Percentiles rank a stretch among this genome's conserved stretches.
Conservation (phyloP, 257 asterid genomes). For the Euphrasia confusa region DNA sequence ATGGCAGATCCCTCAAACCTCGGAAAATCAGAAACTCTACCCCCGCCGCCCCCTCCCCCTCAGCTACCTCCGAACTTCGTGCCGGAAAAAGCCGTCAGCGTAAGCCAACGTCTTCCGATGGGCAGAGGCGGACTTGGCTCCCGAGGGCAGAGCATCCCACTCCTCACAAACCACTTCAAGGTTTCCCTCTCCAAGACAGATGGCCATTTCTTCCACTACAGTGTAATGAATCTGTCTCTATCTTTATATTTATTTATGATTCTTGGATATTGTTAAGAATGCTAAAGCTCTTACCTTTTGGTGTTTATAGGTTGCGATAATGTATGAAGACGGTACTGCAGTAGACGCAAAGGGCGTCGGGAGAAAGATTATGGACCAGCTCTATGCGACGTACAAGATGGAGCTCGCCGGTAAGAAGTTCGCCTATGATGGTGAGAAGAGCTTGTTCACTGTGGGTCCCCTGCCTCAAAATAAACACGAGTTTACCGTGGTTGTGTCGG, state of each 20-base stretch:
- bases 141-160: constrained; percentile 32
- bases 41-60: constrained; percentile 41
- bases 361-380: constrained; percentile 43
- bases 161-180: constrained; percentile 54
- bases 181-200: constrained; percentile 40
- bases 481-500: constrained; percentile 53
- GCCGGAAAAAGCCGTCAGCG: constrained; percentile 24
- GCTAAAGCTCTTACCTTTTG: background rate
- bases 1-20: constrained; percentile 12
- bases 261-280: background rate
- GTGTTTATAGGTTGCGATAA: constrained; percentile 43
- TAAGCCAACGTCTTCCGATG: constrained; percentile 41
- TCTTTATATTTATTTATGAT: background rate
- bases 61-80: constrained; percentile 30
- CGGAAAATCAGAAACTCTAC: constrained; percentile 20
- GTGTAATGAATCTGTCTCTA: constrained; percentile 30
- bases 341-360: constrained; percentile 65
- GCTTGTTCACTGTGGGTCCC: constrained; percentile 61
- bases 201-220: constrained; percentile 51
- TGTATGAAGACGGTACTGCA: constrained; percentile 52
- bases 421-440: constrained; percentile 74
- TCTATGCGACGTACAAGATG: constrained; percentile 36
- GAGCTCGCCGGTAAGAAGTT: constrained; percentile 46
- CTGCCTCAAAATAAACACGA: constrained; percentile 56
- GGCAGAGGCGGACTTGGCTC: constrained; percentile 36